These are phyloP conservation scores for Panellus pusillus DNA, from an alignment of 768 basidiomycete species.

Conservation along the genomic window DNA sequence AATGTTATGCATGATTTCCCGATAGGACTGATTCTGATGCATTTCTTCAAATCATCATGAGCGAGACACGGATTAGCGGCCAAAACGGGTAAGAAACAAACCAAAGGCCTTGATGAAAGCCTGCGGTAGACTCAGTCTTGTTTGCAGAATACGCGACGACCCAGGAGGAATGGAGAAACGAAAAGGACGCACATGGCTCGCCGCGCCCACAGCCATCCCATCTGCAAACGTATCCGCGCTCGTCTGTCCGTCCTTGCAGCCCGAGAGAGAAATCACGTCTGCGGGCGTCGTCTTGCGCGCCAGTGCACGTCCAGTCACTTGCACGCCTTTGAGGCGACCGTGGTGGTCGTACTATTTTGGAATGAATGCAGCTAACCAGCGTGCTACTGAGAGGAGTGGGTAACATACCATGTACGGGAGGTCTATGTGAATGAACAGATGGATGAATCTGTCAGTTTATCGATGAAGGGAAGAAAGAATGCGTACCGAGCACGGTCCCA, in stretches of 20 bases:
- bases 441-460: neutral
- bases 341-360: constrained; percentile 56
- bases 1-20: constrained; percentile 57
- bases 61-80: too few species aligned
- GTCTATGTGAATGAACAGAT: constrained; percentile 29
- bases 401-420: constrained; percentile 49
- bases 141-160: neutral
- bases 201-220: constrained; percentile 72
- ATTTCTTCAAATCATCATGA: constrained; percentile 8
- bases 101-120: constrained; percentile 56
- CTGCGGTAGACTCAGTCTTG: constrained; percentile 31
- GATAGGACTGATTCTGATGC: constrained; percentile 64
- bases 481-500: constrained; percentile 50
- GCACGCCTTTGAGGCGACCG: constrained; percentile 49
- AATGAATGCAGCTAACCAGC: constrained; percentile 16
- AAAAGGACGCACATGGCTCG: constrained; percentile 65
- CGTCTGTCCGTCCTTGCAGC: constrained; percentile 68
- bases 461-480: neutral
- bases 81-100: too few species aligned
- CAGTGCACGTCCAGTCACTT: constrained; percentile 34
- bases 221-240: constrained; percentile 69
- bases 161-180: neutral
- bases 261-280: constrained; percentile 81
- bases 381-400: constrained; percentile 39
- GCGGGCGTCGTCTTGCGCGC: constrained; percentile 58